phyloP scores from a whole-genome alignment of 2,329 filamentous ascomycete genomes.

The Neonectria sp. region DNA sequence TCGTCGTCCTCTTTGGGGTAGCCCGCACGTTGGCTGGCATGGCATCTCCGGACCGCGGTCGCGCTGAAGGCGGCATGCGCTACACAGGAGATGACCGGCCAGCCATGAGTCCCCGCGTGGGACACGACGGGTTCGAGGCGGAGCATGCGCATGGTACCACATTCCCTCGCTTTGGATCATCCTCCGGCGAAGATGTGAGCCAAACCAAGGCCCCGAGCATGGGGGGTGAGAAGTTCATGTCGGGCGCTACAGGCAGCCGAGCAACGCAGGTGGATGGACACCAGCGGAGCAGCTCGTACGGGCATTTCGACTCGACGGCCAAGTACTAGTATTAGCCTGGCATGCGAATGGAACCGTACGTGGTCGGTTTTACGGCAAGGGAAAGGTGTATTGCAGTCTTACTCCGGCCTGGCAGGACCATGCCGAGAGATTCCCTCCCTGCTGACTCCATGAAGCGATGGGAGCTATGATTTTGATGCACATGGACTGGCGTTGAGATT shows the following conservation, averaged over 20 bases:
- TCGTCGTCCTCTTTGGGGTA: conserved; percentile 83
- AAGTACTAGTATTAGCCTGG: conserved; percentile 47
- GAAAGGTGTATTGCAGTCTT: conserved; percentile 33
- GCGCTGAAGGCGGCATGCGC: conserved; percentile 68
- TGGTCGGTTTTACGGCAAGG: conserved; percentile 2
- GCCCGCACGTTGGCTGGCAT: conserved; percentile 76
- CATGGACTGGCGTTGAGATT: conserved; percentile 33
- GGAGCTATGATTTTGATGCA: conserved; percentile 21
- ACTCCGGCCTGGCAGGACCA: conserved; percentile 48
- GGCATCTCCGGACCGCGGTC: conserved; percentile 68
- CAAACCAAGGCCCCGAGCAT: conserved; percentile 33
- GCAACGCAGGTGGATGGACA: conserved; percentile 48
- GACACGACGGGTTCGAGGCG: conserved; percentile 38
- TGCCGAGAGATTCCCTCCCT: conserved; percentile 44
- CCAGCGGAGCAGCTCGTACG: conserved; percentile 54
- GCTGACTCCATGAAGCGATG: conserved; percentile 42
- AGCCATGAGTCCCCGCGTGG: conserved; percentile 45
- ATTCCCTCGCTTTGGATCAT: conserved; percentile 48
- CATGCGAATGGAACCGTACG: conserved; percentile 6
- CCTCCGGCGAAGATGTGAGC: conserved; percentile 40
- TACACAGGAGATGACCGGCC: conserved; percentile 51
- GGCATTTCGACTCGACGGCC: conserved; percentile 50
- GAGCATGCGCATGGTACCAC: conserved; percentile 41
- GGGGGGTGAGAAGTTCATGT: conserved; percentile 50
- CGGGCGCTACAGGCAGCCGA: conserved; percentile 42